Evolutionary conservation across 2,329 filamentous ascomycete genomes (phyloP).

Genomic region (Chaetoscypha palmicola): DNA sequence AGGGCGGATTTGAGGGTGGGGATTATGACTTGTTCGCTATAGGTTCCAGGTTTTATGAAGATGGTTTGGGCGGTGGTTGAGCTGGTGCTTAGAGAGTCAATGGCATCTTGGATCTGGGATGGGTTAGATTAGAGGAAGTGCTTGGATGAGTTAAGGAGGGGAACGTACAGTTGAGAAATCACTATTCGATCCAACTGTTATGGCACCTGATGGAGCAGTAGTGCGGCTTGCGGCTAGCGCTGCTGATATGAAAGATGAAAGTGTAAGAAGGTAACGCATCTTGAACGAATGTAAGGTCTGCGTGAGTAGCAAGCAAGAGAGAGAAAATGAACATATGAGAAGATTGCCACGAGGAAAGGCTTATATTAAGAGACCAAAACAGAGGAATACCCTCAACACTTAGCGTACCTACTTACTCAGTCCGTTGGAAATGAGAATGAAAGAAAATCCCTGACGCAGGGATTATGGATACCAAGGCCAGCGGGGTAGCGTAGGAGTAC

Average conservation of each 20-base stretch:
- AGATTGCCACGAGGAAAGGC: too few relatives aligned
- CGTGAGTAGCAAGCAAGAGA: too few relatives aligned
- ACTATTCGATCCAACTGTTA: slow-evolving; percentile 37
- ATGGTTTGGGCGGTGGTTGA: slow-evolving; percentile 42
- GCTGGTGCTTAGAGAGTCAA: slow-evolving; percentile 42
- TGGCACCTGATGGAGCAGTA: slow-evolving; percentile 39
- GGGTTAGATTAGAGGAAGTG: slow-evolving; percentile 6
- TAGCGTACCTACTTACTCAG: too few relatives aligned
- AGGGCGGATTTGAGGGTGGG: slow-evolving; percentile 39
- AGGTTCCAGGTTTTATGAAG: slow-evolving; percentile 50
- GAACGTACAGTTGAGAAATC: slow-evolving; percentile 38
- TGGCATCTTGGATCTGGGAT: slow-evolving; percentile 40
- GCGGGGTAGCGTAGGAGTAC: too few relatives aligned
- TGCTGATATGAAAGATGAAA: slow-evolving; percentile 21
- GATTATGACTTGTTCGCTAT: slow-evolving; percentile 51
- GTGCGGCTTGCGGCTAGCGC: slow-evolving; percentile 32
- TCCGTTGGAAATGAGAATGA: too few relatives aligned
- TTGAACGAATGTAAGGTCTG: too few relatives aligned
- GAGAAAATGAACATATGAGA: too few relatives aligned
- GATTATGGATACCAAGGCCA: too few relatives aligned
- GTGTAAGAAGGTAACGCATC: slow-evolving; percentile 25
- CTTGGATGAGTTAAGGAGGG: not conserved
- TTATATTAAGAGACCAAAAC: too few relatives aligned
- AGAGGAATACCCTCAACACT: too few relatives aligned
- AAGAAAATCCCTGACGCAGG: too few relatives aligned